Percentiles rank a stretch among this genome's conserved stretches.
Evolutionary conservation across 805 yeast species (phyloP).

Genomic region (Cyberlindnera lachancei): DNA sequence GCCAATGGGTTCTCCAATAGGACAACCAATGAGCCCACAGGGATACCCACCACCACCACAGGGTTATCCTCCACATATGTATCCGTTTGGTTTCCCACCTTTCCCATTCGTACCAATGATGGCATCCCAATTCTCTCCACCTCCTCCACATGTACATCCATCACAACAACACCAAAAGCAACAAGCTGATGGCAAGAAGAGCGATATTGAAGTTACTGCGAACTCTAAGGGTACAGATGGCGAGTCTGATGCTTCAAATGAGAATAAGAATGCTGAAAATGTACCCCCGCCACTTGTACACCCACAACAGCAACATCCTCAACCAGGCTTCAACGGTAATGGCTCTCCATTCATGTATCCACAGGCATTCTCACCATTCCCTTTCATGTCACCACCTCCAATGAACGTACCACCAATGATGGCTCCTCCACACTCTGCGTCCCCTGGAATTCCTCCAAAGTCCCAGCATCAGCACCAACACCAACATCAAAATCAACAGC

Average conservation of each 20-base stretch:
- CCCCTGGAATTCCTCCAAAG: too few species aligned
- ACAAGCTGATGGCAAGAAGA: background rate
- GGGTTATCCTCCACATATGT: constrained; percentile 21
- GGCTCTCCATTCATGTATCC: constrained; percentile 19
- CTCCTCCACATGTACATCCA: constrained; percentile 1
- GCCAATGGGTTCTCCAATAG: constrained; percentile 8
- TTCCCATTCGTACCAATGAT: constrained; percentile 29
- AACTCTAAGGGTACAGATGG: constrained; percentile 1
- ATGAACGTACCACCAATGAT: constrained; percentile 3
- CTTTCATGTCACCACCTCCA: constrained; percentile 20
- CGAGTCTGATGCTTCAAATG: background rate
- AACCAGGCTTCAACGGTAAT: constrained; percentile 8
- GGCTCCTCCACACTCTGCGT: constrained; percentile 5
- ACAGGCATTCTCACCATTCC: constrained; percentile 23
- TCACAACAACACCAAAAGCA: background rate
- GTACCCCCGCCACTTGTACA: constrained; percentile 10
- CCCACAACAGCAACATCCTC: constrained; percentile 16
- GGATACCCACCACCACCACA: constrained; percentile 1
- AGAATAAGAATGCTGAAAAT: background rate
- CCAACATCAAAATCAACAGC: constrained; percentile 2
- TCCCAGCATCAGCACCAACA: background rate
- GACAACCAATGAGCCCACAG: constrained; percentile 5
- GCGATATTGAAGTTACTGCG: background rate
- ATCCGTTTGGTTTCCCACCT: constrained; percentile 30
- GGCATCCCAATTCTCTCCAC: constrained; percentile 17